phyloP scores from a whole-genome alignment of 2,329 filamentous ascomycete species.

The Paracorniculantispora psalliotae region DNA sequence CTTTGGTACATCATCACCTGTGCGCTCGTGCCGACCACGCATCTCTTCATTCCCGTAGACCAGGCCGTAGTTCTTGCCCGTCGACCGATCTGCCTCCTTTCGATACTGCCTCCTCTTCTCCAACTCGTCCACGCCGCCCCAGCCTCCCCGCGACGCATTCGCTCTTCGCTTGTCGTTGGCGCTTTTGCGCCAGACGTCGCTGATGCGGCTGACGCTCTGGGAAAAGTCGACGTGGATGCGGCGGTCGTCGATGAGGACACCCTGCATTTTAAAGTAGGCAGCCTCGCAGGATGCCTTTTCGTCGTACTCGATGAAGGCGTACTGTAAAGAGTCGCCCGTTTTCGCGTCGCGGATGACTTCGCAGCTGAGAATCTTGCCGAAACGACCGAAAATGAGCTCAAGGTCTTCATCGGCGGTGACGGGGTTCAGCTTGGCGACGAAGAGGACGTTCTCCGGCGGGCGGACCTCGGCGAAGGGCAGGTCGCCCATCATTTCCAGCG shows the following conservation, averaged over 20 bases:
- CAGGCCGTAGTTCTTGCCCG: slow-evolving; percentile 62
- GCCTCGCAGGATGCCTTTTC: slow-evolving; percentile 89
- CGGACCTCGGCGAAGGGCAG: slow-evolving; percentile 96
- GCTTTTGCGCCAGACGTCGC: slow-evolving; percentile 80
- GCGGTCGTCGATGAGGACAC: slow-evolving; percentile 91
- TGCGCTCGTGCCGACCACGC: slow-evolving; percentile 43
- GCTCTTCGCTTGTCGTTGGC: slow-evolving; percentile 74
- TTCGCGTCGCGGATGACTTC: slow-evolving; percentile 93
- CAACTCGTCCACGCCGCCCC: slow-evolving; percentile 81
- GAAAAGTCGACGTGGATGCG: slow-evolving; percentile 98
- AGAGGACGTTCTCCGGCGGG: slow-evolving; percentile 93
- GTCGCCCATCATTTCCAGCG: slow-evolving; percentile 96
- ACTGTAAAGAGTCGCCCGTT: slow-evolving; percentile 92
- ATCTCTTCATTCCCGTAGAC: slow-evolving; percentile 73
- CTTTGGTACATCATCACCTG: slow-evolving; percentile 29
- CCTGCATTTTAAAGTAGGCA: slow-evolving; percentile 99
- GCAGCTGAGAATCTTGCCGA: slow-evolving; percentile 90
- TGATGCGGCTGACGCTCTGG: slow-evolving; percentile 84
- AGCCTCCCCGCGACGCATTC: slow-evolving; percentile 62
- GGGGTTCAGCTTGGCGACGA: slow-evolving; percentile 97
- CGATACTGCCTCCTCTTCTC: slow-evolving; percentile 91
- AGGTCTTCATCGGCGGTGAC: slow-evolving; percentile 93
- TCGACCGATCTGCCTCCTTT: slow-evolving; percentile 49
- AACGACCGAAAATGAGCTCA: slow-evolving; percentile 93
- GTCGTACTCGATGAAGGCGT: slow-evolving; percentile 95